Base-by-base conservation (phyloP, 495 filamentous ascomycete genomes). In the Lophiotrema nucula region DNA sequence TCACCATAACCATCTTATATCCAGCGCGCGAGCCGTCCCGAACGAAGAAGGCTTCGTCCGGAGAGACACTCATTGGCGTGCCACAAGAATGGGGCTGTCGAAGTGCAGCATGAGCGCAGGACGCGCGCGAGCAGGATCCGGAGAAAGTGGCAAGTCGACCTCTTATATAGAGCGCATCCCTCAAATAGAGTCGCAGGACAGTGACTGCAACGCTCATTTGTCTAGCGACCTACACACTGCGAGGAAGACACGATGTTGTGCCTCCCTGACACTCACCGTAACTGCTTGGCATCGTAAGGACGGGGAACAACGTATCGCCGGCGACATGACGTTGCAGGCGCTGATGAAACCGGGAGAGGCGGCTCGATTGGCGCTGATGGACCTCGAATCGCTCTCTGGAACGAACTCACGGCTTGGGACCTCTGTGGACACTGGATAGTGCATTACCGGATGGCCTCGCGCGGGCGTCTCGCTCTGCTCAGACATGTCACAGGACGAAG, bases 1-100 rank as follows among this genome's bases (percentile, higher is more conserved):
- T 56, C 56, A 65, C 51, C 56, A 26, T 26, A 50, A 57, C 47
- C 47, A 49, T 23, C 24, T 35, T 19, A 4, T 8, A 35, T 13
- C 47, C 42, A 49, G 43, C 43, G 44, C 44, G 49, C 57, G 58
- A 31, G 51, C 58, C 58, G 58, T 62, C 51, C 58, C 58, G 58
- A 47, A 35, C 2, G 25, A n/a, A 25, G 41, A 16, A 47, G 54
- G 49, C 22, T 15, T 24, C 22, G 27, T 5, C 22, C 12, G 58
- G 33, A 11, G 35, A 11, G 24, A 39, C 16, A 31, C 51, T 51
- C 38, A 50, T 62, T 50, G 26, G 51, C 33, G 42, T 23, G 42
- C 57, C 48, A 42, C 48, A 54, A 43, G 26, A 21, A 41, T 18
- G 12, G 44, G 11, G 25, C 47, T 11, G 56, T 47, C 23, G 48